These are phyloP conservation scores for Botrytis galanthina DNA, from an alignment of 2,329 filamentous ascomycete species.

Conservation along the genomic window DNA sequence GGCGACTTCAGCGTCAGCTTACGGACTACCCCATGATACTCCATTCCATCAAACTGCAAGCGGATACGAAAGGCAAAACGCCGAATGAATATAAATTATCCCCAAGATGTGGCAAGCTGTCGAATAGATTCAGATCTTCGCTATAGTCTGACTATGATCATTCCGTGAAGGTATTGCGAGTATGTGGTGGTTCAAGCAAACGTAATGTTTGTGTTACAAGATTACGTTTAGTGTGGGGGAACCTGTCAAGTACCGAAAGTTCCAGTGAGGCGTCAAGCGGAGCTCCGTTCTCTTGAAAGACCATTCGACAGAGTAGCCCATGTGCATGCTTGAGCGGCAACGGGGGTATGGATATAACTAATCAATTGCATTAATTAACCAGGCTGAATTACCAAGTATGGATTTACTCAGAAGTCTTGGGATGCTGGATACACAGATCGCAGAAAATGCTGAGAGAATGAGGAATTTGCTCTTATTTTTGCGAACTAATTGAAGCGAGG, in stretches of 20 bases:
- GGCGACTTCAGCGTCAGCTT: not conserved
- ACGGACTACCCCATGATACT: not conserved
- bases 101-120: not conserved
- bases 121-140: not conserved
- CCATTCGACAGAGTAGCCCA: not conserved
- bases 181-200: not conserved
- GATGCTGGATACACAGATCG: not conserved
- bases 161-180: not conserved
- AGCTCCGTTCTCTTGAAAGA: not conserved
- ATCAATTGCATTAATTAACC: not conserved
- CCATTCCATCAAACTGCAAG: not conserved
- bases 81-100: not conserved
- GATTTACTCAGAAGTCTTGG: not conserved
- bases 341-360: rapidly evolving
- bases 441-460: not conserved
- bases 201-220: not conserved
- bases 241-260: not conserved
- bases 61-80: rapidly evolving
- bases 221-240: not conserved
- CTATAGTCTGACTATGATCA: not conserved
- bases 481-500: not conserved
- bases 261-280: not conserved
- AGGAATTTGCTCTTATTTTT: not conserved
- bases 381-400: rapidly evolving
- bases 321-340: not conserved